Evolutionary conservation across 2,329 filamentous ascomycete genomes (phyloP), one percentile per base, ranked within the genome.

Genomic region (Neofusicoccum laricinum): DNA sequence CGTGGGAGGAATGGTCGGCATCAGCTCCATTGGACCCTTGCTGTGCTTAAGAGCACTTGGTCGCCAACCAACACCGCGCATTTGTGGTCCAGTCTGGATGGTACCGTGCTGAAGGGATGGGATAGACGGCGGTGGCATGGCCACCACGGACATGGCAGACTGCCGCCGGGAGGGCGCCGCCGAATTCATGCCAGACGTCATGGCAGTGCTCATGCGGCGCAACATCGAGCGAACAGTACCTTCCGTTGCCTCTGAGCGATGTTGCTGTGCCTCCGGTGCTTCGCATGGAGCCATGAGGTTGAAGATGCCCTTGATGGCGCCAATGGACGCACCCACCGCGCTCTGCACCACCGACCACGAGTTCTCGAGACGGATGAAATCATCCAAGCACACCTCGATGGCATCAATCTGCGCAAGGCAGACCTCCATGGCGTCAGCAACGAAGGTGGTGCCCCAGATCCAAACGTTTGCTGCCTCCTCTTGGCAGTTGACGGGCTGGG

Each of bases 291-390:
- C 30, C 76, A 82, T 80, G 64, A 81, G 76, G 65, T 74, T 79
- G 71, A 81, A 81, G 64, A 82, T 76, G 12, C 79, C 78, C 46
- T 78, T 78, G 2, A 82, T 69, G 11, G 78, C 79, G 5, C 77
- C 75, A 38, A 79, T 75, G 38, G 78, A 74, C 8, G 75, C 72
- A 40, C 78, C 73, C 2, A 79, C 75, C 0, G 77, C 76, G 8
- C 73, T 75, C 63, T 81, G 78, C 46, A 81, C 79, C 10, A 68
- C 74, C 21, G 72, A 76, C 75, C 77, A 81, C 45, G 75, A 74
- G 63, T 80, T 79, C 64, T 82, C 79, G 8, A 81, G 72, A 2
- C 77, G 76, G 63, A 81, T 80, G 66, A 80, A 80, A 69, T 82
- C 79, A 64, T 79, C 73, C 51, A 80, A 71, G 67, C 74, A 75